Percentiles rank a stretch among this genome's conserved stretches.
Evolutionary conservation across 257 asterid species (phyloP).

Genomic region (Misopates orontium): DNA sequence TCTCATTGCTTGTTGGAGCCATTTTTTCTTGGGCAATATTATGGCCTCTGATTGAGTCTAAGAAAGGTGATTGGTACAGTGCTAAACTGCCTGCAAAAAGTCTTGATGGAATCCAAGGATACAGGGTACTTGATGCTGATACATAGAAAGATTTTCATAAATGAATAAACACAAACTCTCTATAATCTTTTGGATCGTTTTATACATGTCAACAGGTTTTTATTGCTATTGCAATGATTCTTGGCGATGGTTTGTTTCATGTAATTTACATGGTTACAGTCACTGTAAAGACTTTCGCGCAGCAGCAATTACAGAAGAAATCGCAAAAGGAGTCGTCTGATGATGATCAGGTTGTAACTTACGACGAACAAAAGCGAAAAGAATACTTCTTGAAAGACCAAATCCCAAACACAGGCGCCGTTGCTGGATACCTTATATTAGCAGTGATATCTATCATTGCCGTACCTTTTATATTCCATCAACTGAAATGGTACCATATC

Average conservation of each 20-base stretch:
- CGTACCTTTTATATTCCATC: constrained; percentile 47
- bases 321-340: not conserved
- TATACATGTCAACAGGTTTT: constrained; percentile 42
- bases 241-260: constrained; percentile 79
- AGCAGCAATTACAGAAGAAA: not conserved
- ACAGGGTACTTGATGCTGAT: constrained; percentile 49
- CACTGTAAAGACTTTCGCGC: constrained; percentile 26
- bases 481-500: constrained; percentile 58
- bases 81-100: constrained; percentile 31
- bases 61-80: constrained; percentile 58
- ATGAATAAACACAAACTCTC: not conserved
- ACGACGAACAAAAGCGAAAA: constrained; percentile 37
- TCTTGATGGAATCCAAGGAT: constrained; percentile 74
- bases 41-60: constrained; percentile 58
- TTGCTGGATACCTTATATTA: constrained; percentile 42
- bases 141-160: too few relatives aligned
- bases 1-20: constrained; percentile 61
- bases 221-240: constrained; percentile 70
- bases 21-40: constrained; percentile 62
- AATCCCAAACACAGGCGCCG: constrained; percentile 40
- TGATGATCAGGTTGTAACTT: constrained; percentile 13
- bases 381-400: constrained; percentile 59
- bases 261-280: constrained; percentile 48
- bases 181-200: not conserved
- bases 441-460: constrained; percentile 39